A percentile compares a stretch with the other conserved stretches of the same genome.
Conservation (phyloP, 768 basidiomycete species). For the Mycena olivaceomarginata region DNA sequence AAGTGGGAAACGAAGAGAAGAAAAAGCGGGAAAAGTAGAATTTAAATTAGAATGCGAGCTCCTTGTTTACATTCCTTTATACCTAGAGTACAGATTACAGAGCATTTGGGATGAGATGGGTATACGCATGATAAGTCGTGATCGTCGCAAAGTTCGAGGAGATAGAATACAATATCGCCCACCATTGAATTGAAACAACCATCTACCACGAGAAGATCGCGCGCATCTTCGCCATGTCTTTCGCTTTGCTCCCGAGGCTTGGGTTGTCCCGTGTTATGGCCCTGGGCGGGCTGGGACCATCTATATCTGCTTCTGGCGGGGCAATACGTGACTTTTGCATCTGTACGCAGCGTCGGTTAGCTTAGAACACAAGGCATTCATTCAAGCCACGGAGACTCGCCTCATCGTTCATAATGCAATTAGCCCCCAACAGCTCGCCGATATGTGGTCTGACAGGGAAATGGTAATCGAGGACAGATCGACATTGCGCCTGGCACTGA, state of each 20-base stretch:
- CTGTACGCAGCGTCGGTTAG: slow-evolving; percentile 56
- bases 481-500: slow-evolving; percentile 87
- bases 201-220: slow-evolving; percentile 68
- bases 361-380: slow-evolving; percentile 12
- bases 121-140: slow-evolving; percentile 31
- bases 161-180: slow-evolving; percentile 34
- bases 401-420: slow-evolving; percentile 82
- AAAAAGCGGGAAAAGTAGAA: background rate
- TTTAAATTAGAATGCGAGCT: background rate
- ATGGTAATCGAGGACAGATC: slow-evolving; percentile 73
- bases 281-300: slow-evolving; percentile 54
- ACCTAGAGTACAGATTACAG: slow-evolving; percentile 34
- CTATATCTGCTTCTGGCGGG: slow-evolving; percentile 67
- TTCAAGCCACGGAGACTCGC: slow-evolving; percentile 59
- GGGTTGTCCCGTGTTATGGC: slow-evolving; percentile 40
- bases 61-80: slow-evolving; percentile 31
- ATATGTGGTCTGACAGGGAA: slow-evolving; percentile 76
- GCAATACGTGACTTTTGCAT: slow-evolving; percentile 81
- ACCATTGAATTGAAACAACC: slow-evolving; percentile 21
- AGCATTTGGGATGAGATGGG: slow-evolving; percentile 37
- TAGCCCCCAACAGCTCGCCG: slow-evolving; percentile 71
- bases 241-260: slow-evolving; percentile 49
- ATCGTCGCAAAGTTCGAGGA: slow-evolving; percentile 37
- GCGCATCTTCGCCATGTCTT: slow-evolving; percentile 68
- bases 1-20: background rate